These are phyloP conservation scores for Heliosperma pusillum DNA, from an alignment of 148 eudicot species.

Conservation along the genomic window DNA sequence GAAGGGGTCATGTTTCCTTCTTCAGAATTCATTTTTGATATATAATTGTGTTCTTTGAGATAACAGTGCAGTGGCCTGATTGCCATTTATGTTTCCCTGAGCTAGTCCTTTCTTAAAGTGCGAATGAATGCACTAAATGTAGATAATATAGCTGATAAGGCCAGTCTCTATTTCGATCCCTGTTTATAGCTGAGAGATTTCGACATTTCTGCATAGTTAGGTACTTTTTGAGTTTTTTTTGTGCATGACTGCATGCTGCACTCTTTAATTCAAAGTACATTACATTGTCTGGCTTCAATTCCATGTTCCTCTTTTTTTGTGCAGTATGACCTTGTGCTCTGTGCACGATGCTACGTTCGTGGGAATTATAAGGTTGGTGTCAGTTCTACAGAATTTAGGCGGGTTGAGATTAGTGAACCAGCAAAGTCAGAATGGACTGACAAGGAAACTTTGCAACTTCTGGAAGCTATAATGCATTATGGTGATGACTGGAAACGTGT, in stretches of 20 bases:
- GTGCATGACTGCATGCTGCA: not conserved
- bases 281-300: slow-evolving; percentile 1
- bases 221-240: too few species aligned
- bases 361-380: slow-evolving; percentile 60
- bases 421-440: slow-evolving; percentile 80
- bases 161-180: too few species aligned
- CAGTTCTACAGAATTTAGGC: slow-evolving; percentile 60
- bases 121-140: not conserved
- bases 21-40: too few species aligned
- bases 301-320: slow-evolving; percentile 10
- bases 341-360: slow-evolving; percentile 92
- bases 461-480: slow-evolving; percentile 84
- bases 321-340: slow-evolving; percentile 82
- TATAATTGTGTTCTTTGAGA: too few species aligned
- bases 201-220: not conserved
- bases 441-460: slow-evolving; percentile 78
- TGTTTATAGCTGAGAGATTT: not conserved
- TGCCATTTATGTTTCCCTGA: not conserved
- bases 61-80: too few species aligned
- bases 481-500: slow-evolving; percentile 96
- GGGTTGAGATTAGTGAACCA: slow-evolving; percentile 88
- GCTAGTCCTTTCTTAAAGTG: not conserved
- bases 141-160: not conserved
- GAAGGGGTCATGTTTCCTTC: too few species aligned
- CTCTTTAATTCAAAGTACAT: not conserved